These are phyloP conservation scores for Xanthoceras sorbifolium DNA, from an alignment of 345 rosid genomes.

Conservation along the genomic window DNA sequence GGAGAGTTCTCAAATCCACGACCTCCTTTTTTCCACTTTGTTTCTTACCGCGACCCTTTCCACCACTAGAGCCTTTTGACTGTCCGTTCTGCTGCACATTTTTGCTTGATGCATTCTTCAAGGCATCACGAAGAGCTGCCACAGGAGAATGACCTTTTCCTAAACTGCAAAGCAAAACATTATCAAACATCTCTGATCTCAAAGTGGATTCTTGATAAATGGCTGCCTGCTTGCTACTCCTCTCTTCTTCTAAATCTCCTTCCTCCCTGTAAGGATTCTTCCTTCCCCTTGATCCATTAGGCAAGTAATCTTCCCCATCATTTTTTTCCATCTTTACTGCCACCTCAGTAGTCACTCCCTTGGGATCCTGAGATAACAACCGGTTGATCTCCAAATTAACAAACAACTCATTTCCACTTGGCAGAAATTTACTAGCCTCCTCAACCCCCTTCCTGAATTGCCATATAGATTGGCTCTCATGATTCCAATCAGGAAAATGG, in stretches of 20 bases:
- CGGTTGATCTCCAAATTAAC: slow-evolving; percentile 35
- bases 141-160: slow-evolving; percentile 40
- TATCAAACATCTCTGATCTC: slow-evolving; percentile 70
- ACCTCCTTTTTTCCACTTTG: slow-evolving; percentile 61
- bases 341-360: slow-evolving; percentile 22
- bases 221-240: slow-evolving; percentile 72
- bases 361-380: slow-evolving; percentile 18
- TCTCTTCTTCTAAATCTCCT: slow-evolving; percentile 60
- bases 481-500: slow-evolving; percentile 38
- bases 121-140: slow-evolving; percentile 51
- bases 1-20: slow-evolving; percentile 77
- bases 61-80: slow-evolving; percentile 45
- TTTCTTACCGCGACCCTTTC: slow-evolving; percentile 51
- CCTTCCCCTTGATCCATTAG: slow-evolving; percentile 42
- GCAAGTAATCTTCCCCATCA: slow-evolving; percentile 26
- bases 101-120: slow-evolving; percentile 52
- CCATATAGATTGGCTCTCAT: slow-evolving; percentile 62
- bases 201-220: slow-evolving; percentile 54
- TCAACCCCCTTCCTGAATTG: slow-evolving; percentile 77
- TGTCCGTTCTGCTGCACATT: slow-evolving; percentile 38
- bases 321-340: slow-evolving; percentile 41
- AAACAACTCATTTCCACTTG: slow-evolving; percentile 41
- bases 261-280: slow-evolving; percentile 53
- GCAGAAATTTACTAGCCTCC: slow-evolving; percentile 75
- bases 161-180: slow-evolving; percentile 52